These are phyloP conservation scores for Tolypocladium guangdongense DNA, from an alignment of 2,329 filamentous ascomycete genomes.

Conservation along the genomic window DNA sequence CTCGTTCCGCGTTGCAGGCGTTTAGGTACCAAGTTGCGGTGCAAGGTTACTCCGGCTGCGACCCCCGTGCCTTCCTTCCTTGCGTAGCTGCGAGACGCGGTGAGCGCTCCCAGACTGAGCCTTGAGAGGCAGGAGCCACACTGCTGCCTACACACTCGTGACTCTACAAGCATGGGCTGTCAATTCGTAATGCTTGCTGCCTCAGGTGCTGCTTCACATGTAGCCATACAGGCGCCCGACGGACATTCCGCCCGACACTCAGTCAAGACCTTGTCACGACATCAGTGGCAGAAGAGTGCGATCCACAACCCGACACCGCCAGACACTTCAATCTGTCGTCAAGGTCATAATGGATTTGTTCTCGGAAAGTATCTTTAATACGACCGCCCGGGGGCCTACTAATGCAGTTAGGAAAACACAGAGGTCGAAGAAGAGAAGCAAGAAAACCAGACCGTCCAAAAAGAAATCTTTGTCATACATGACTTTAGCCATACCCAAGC, in stretches of 20 bases:
- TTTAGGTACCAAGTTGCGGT: background rate
- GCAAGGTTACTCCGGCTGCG: background rate
- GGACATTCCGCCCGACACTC: too few species aligned
- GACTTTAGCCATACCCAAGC: constrained; percentile 20
- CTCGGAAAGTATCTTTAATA: background rate
- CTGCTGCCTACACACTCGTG: background rate
- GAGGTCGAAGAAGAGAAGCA: constrained; percentile 5
- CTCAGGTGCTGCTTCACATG: background rate
- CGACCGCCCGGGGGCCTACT: background rate
- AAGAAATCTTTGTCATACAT: constrained; percentile 23
- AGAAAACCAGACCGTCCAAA: constrained; percentile 12
- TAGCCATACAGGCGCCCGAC: background rate
- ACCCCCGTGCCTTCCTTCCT: background rate
- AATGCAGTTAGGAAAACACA: constrained; percentile 5
- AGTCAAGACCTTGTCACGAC: too few species aligned
- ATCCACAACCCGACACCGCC: background rate
- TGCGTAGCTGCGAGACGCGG: background rate
- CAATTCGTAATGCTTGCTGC: background rate
- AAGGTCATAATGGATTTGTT: background rate
- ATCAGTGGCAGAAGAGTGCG: too few species aligned
- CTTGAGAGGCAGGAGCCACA: background rate
- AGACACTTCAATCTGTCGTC: background rate
- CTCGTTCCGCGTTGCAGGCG: background rate
- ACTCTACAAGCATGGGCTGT: background rate
- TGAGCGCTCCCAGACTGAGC: background rate